Percentiles rank a stretch among this genome's conserved stretches.
Conservation (phyloP, 2,329 filamentous ascomycete genomes). For the Pseudocercospora musae region DNA sequence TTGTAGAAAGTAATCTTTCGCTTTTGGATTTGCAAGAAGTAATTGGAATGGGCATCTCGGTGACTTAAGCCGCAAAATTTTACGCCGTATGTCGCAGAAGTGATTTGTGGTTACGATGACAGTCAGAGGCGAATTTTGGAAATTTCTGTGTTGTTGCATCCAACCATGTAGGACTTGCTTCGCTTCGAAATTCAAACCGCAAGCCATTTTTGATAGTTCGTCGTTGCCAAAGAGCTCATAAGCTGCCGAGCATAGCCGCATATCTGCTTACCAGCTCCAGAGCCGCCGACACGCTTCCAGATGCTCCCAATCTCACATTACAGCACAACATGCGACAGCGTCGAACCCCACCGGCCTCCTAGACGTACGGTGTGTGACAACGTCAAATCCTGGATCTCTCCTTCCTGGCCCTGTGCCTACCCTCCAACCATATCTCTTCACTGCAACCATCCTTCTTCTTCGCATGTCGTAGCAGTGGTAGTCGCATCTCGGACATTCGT, state of each 20-base stretch:
- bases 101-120: no score
- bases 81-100: no score
- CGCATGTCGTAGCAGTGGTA: conserved; percentile 27
- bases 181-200: background rate
- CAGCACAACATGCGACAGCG: conserved; percentile 13
- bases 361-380: conserved; percentile 14
- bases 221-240: background rate
- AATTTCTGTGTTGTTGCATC: no score
- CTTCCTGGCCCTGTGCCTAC: conserved; percentile 26
- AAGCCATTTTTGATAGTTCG: no score
- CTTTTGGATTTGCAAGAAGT: background rate
- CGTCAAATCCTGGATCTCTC: conserved; percentile 24
- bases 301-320: conserved; percentile 10
- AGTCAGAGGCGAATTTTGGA: no score
- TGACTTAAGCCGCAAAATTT: background rate
- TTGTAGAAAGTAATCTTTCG: background rate
- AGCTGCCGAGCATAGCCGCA: background rate
- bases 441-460: conserved; percentile 24
- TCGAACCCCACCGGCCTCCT: conserved; percentile 7
- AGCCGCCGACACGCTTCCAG: background rate
- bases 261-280: background rate
- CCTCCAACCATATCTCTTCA: conserved; percentile 28
- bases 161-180: no score
- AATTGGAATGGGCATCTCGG: background rate
- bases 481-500: conserved; percentile 31